These are phyloP conservation scores for Pterocarpus macrocarpus DNA, from an alignment of 306 rosid genomes.

Conservation along the genomic window DNA sequence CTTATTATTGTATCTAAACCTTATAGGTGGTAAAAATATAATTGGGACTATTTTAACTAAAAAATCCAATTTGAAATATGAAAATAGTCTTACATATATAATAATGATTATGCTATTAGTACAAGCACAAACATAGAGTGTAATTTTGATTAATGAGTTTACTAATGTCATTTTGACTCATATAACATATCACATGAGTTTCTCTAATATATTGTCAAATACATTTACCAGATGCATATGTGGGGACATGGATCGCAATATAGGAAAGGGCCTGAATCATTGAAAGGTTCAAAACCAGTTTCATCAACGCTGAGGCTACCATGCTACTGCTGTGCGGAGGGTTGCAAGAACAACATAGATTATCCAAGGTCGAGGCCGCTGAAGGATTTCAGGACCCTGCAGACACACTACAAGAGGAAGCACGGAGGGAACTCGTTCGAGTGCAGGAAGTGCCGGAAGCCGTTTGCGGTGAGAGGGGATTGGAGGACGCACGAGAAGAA, in stretches of 20 bases:
- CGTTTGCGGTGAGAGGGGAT: slow-evolving; percentile 91
- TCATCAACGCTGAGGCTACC: slow-evolving; percentile 86
- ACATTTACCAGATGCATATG: slow-evolving; percentile 84
- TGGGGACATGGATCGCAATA: slow-evolving; percentile 99
- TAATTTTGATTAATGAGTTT: too few species aligned
- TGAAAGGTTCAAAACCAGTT: slow-evolving; percentile 78
- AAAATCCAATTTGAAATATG: too few species aligned
- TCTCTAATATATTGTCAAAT: neutral
- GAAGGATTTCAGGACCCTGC: slow-evolving; percentile 91
- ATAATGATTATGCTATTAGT: too few species aligned
- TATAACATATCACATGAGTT: too few species aligned
- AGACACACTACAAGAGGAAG: slow-evolving; percentile 92
- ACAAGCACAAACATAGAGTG: too few species aligned
- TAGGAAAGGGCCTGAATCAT: slow-evolving; percentile 89
- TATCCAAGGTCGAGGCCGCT: slow-evolving; percentile 88
- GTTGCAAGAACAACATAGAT: slow-evolving; percentile 83
- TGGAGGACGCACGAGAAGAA: slow-evolving; percentile 99
- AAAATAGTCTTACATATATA: too few species aligned
- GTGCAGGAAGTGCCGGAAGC: slow-evolving; percentile 86
- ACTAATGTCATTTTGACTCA: too few species aligned
- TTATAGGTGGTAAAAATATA: too few species aligned
- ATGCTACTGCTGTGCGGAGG: slow-evolving; percentile 95
- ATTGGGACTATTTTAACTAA: too few species aligned
- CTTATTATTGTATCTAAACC: too few species aligned
- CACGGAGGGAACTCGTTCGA: slow-evolving; percentile 90